A percentile compares a stretch with the other conserved stretches of the same genome.
phyloP scores from a whole-genome alignment of 306 rosid genomes.

The Cajanus cajan region DNA sequence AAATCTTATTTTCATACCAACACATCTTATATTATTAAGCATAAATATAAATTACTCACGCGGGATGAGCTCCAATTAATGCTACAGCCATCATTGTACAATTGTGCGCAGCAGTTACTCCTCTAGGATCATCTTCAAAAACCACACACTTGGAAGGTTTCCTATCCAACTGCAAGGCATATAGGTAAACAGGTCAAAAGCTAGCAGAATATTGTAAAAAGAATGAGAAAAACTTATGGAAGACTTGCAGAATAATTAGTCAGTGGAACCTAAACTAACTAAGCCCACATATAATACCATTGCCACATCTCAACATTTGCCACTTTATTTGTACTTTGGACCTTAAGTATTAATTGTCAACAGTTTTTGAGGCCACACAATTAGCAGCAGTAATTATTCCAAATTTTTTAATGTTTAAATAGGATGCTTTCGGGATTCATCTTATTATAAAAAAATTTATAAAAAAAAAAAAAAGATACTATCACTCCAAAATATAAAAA shows the following conservation, averaged over 20 bases:
- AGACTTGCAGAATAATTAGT: not conserved
- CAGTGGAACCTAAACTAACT: not conserved
- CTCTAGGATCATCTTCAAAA: conserved; percentile 97
- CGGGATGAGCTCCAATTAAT: conserved; percentile 84
- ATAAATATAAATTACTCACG: conserved; percentile 53
- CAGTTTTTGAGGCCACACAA: not conserved
- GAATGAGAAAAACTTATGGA: not conserved
- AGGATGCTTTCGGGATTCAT: not conserved
- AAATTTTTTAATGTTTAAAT: not conserved
- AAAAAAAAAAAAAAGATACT: not conserved
- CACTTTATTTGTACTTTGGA: not conserved
- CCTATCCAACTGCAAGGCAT: conserved; percentile 72
- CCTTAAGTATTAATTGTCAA: not conserved
- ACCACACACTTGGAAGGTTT: conserved; percentile 97
- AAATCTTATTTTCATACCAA: not conserved
- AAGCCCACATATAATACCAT: conserved; percentile 3
- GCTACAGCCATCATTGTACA: conserved; percentile 99
- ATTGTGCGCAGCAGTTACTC: conserved; percentile 96
- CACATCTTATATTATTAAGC: conserved; percentile 4
- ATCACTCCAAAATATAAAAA: not conserved
- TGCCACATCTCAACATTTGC: not conserved
- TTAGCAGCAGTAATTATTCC: not conserved
- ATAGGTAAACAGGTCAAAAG: conserved; percentile 27
- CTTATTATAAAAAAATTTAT: not conserved
- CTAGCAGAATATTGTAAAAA: not conserved